These are phyloP conservation scores for Amanita rimosa DNA, from an alignment of 768 basidiomycete genomes.

Conservation along the genomic window DNA sequence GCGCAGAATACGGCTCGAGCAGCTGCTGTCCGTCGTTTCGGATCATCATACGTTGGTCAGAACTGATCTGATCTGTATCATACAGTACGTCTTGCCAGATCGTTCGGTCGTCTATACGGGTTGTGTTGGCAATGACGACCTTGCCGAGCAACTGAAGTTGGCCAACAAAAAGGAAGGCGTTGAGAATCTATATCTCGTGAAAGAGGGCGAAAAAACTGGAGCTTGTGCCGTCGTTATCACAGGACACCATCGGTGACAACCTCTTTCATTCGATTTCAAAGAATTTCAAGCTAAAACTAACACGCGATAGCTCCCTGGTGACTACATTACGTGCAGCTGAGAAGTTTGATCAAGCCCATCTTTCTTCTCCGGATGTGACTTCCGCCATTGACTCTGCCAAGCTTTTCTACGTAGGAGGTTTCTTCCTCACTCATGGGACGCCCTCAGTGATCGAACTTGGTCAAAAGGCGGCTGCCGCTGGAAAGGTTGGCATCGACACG, in stretches of 20 bases:
- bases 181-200: slow-evolving; percentile 80
- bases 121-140: slow-evolving; percentile 87
- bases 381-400: slow-evolving; percentile 71
- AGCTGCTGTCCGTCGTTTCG: slow-evolving; percentile 63
- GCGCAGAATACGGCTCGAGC: slow-evolving; percentile 94
- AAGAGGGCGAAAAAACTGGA: slow-evolving; percentile 80
- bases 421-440: slow-evolving; percentile 91
- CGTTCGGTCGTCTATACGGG: slow-evolving; percentile 89
- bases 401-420: slow-evolving; percentile 91
- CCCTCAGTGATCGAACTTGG: slow-evolving; percentile 62
- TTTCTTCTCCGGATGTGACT: slow-evolving; percentile 65
- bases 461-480: slow-evolving; percentile 60
- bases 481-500: slow-evolving; percentile 45
- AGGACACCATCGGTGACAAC: slow-evolving; percentile 72
- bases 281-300: background rate
- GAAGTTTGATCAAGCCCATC: slow-evolving; percentile 74
- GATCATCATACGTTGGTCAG: background rate
- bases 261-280: background rate
- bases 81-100: slow-evolving; percentile 82
- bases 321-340: slow-evolving; percentile 89
- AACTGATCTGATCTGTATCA: slow-evolving; percentile 7
- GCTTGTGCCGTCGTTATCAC: slow-evolving; percentile 96
- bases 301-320: slow-evolving; percentile 63
- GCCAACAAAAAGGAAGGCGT: slow-evolving; percentile 93
- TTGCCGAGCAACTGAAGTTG: slow-evolving; percentile 76